These are phyloP conservation scores for Pilaira anomala DNA, from an alignment of 192 early-diverging fungal genomes.

Conservation along the genomic window DNA sequence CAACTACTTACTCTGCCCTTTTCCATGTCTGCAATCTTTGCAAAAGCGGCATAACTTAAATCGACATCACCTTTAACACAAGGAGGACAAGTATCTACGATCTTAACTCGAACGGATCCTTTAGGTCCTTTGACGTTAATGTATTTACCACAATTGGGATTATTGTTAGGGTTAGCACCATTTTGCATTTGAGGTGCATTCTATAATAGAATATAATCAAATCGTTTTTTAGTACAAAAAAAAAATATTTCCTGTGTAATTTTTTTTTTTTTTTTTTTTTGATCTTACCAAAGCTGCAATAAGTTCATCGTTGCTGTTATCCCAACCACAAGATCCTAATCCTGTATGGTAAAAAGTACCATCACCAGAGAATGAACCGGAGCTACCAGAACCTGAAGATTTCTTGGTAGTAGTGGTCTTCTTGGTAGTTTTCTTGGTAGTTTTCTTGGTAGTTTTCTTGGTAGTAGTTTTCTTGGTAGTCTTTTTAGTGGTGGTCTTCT, in stretches of 20 bases:
- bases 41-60: slow-evolving; percentile 46
- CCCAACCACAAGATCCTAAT: slow-evolving; percentile 48
- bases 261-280: not conserved
- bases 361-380: slow-evolving; percentile 34
- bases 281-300: slow-evolving; percentile 44
- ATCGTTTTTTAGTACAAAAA: too few relatives aligned
- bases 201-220: not conserved
- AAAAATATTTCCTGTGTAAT: too few relatives aligned
- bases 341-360: slow-evolving; percentile 52
- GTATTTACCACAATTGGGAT: slow-evolving; percentile 47
- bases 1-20: slow-evolving; percentile 31
- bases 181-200: slow-evolving; percentile 52
- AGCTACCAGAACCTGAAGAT: not conserved
- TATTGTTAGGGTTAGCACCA: slow-evolving; percentile 41
- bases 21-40: slow-evolving; percentile 28
- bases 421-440: slow-evolving; percentile 7
- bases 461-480: slow-evolving; percentile 10
- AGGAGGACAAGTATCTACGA: slow-evolving; percentile 50
- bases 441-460: not conserved
- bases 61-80: slow-evolving; percentile 45
- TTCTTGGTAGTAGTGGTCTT: slow-evolving; percentile 2
- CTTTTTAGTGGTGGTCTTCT: slow-evolving; percentile 8
- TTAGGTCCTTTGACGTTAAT: slow-evolving; percentile 47
- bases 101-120: slow-evolving; percentile 41
- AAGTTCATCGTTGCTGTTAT: slow-evolving; percentile 40